Evolutionary conservation across 306 rosid genomes (phyloP).

Genomic region (Ziziphus jujuba): DNA sequence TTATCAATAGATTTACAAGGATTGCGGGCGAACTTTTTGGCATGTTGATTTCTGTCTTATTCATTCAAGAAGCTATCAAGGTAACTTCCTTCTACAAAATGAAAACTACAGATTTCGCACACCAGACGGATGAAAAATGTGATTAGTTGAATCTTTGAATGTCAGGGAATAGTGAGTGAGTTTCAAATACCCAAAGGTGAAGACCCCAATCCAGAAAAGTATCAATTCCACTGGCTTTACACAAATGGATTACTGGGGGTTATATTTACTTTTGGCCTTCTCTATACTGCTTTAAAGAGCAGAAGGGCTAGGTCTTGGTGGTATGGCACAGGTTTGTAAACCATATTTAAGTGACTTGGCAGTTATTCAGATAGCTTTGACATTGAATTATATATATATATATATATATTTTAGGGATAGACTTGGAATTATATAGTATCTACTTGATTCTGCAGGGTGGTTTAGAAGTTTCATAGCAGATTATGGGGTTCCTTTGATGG

Average conservation of each 20-base stretch:
- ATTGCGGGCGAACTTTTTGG: conserved; percentile 86
- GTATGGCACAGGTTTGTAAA: conserved; percentile 72
- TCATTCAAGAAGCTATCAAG: conserved; percentile 88
- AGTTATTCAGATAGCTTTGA: background rate
- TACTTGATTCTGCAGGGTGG: conserved; percentile 45
- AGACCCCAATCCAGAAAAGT: conserved; percentile 40
- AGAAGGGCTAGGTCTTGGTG: conserved; percentile 87
- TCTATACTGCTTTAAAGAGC: conserved; percentile 66
- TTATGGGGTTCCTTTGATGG: conserved; percentile 87
- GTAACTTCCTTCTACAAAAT: conserved; percentile 29
- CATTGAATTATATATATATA: conserved; percentile 1
- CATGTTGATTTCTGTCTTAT: conserved; percentile 77
- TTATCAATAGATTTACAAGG: conserved; percentile 80
- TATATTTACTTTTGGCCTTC: conserved; percentile 73
- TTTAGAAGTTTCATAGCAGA: conserved; percentile 73
- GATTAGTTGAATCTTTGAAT: conserved; percentile 10
- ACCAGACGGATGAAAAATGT: background rate
- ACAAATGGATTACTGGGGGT: conserved; percentile 75
- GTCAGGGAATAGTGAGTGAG: conserved; percentile 73
- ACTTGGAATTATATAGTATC: background rate
- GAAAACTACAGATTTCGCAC: background rate
- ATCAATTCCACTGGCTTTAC: conserved; percentile 62
- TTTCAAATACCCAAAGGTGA: conserved; percentile 56
- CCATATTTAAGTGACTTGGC: background rate
- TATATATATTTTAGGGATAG: too few species aligned